Conservation (phyloP, 768 basidiomycete genomes). For the Suillus spraguei region DNA sequence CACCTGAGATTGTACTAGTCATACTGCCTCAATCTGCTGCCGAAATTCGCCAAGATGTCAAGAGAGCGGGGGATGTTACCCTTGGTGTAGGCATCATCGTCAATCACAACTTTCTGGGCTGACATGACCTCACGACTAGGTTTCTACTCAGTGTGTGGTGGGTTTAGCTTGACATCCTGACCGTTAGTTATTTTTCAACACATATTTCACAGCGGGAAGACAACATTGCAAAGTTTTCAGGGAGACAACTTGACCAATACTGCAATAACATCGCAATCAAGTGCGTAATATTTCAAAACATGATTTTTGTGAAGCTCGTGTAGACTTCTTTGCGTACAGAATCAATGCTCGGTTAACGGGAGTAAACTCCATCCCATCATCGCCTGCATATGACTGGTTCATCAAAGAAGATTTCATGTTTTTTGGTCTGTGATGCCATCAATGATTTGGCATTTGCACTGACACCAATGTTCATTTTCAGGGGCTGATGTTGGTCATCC, state of each 20-base stretch:
- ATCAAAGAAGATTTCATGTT: conserved; percentile 36
- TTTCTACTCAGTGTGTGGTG: conserved; percentile 32
- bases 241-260: conserved; percentile 33
- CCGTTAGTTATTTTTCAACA: background rate
- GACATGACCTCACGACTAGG: conserved; percentile 16
- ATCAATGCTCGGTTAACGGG: conserved; percentile 59
- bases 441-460: background rate
- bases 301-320: background rate
- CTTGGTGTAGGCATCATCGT: conserved; percentile 33
- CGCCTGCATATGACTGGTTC: conserved; percentile 27
- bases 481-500: conserved; percentile 69
- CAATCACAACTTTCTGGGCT: background rate
- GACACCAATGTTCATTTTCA: conserved; percentile 22
- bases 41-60: conserved; percentile 47
- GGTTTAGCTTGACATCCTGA: conserved; percentile 15
- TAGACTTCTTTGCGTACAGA: conserved; percentile 28
- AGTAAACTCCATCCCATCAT: conserved; percentile 41
- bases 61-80: conserved; percentile 55
- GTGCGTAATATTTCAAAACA: conserved; percentile 12
- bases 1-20: conserved; percentile 44
- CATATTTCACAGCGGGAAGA: conserved; percentile 29
- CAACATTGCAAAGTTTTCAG: conserved; percentile 22
- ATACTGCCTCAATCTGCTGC: conserved; percentile 55
- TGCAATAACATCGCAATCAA: conserved; percentile 42
- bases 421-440: conserved; percentile 23